Base-by-base conservation (phyloP, 2,329 filamentous ascomycete genomes). In the Lachnellula subtilissima region DNA sequence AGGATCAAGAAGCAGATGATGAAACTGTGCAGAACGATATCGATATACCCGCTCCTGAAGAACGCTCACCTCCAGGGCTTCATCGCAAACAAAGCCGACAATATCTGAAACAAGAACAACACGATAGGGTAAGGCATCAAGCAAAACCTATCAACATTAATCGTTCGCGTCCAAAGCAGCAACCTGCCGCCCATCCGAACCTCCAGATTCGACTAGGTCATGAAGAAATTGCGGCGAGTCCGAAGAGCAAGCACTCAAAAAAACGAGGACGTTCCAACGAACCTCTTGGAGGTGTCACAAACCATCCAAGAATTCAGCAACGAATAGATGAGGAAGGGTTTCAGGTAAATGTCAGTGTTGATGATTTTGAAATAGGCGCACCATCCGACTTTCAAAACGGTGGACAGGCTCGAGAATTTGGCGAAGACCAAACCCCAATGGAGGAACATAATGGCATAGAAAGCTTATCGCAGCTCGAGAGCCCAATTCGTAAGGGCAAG, bases 231-330 rank as follows among this genome's bases (percentile, higher is more conserved):
- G n/a, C 23, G 22, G 48, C 8, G 8, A 14, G 36, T 14, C 6
- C 22, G 32, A 32, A 49, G 37, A 36, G 28, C 7, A 48, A 22
- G 43, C 9, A 32, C 19, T 54, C 52, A 17, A 48, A 54, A n/a
- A 54, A 54, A 40, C 52, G 52, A 17, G 42, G 22, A 7, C 52
- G 37, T 48, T 54, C 52, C 1, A 14, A 14, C 9, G 42, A 45
- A 14, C 19, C 19, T 45, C 42, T 45, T 45, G n/a, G 19, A 11
- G 17, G 17, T 19, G 7, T 22, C 12, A 23, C 7, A 45, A 14
- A 23, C 6, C 6, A 50, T 5, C 2, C 36, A 25, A n/a, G 12
- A 40, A n/a, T n/a, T 42, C n/a, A 42, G n/a, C 48, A 40, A 50
- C 15, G 25, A 17, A 17, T 17, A 25, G n/a, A 22, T 23, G 14